Evolutionary conservation across 2,329 filamentous ascomycete genomes (phyloP).

Genomic region (Hypoxylon sp.): DNA sequence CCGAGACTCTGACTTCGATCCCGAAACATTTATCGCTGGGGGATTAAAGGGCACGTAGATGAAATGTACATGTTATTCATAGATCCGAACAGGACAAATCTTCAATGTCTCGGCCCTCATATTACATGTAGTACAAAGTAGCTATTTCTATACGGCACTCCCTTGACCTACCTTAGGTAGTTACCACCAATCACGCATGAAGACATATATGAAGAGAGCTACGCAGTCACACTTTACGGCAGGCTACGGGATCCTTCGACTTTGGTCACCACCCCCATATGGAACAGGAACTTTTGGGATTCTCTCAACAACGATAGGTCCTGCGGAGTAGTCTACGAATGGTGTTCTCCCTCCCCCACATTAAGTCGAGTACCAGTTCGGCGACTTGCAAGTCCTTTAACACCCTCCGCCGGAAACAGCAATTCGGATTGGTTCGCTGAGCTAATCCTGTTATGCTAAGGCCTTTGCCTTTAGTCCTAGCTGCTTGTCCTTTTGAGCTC

Average conservation of each 20-base stretch:
- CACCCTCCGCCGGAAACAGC: slow-evolving; percentile 29
- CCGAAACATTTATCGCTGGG: slow-evolving; percentile 35
- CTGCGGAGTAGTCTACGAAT: slow-evolving; percentile 28
- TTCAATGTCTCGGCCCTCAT: slow-evolving; percentile 23
- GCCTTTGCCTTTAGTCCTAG: slow-evolving; percentile 22
- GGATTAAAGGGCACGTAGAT: slow-evolving; percentile 20
- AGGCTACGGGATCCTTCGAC: slow-evolving; percentile 9
- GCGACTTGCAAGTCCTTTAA: slow-evolving; percentile 33
- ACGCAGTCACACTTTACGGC: slow-evolving; percentile 16
- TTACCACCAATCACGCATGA: slow-evolving; percentile 3
- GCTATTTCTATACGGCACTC: not conserved
- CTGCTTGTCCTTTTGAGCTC: slow-evolving; percentile 15
- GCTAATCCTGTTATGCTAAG: slow-evolving; percentile 29
- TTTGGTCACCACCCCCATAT: slow-evolving; percentile 9
- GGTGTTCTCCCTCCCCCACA: slow-evolving; percentile 30
- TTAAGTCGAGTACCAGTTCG: slow-evolving; percentile 31
- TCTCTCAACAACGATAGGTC: slow-evolving; percentile 26
- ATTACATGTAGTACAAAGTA: not conserved
- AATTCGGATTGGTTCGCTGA: slow-evolving; percentile 36
- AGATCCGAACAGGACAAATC: slow-evolving; percentile 9
- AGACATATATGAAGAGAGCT: slow-evolving; percentile 7
- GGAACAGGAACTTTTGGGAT: slow-evolving; percentile 21
- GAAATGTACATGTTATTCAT: slow-evolving; percentile 25
- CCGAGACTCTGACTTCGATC: slow-evolving; percentile 16
- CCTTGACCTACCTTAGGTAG: slow-evolving; percentile 4